phyloP scores from a whole-genome alignment of 495 filamentous ascomycete species.

The Podospora pseudopauciseta region DNA sequence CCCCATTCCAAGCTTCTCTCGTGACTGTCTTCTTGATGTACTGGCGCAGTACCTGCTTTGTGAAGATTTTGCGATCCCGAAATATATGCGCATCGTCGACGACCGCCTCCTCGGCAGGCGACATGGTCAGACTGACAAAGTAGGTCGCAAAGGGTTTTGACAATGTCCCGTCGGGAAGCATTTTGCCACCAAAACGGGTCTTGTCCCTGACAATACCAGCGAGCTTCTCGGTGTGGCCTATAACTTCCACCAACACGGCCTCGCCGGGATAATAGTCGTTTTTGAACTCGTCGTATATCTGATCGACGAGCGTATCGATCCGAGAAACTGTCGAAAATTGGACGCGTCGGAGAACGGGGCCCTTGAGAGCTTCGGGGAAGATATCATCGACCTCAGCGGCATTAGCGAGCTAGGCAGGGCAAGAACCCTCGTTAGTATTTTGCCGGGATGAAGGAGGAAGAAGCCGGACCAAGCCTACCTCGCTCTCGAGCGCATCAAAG shows the following conservation, averaged over 20 bases:
- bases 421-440: constrained; percentile 2
- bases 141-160: constrained; percentile 71
- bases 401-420: constrained; percentile 61
- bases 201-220: constrained; percentile 83
- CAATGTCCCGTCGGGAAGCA: constrained; percentile 60
- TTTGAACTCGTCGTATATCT: constrained; percentile 74
- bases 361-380: constrained; percentile 88
- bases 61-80: constrained; percentile 89
- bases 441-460: neutral
- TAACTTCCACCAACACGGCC: constrained; percentile 67
- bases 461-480: constrained; percentile 57
- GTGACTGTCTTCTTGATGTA: constrained; percentile 94
- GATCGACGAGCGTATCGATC: constrained; percentile 79
- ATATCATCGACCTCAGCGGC: constrained; percentile 84
- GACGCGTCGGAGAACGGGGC: constrained; percentile 81
- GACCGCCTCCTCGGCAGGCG: constrained; percentile 68
- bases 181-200: constrained; percentile 62
- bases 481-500: constrained; percentile 88
- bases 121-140: constrained; percentile 68
- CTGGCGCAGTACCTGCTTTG: constrained; percentile 86
- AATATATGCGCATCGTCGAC: constrained; percentile 78
- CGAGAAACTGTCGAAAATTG: constrained; percentile 89
- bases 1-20: constrained; percentile 87
- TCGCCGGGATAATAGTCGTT: constrained; percentile 93
- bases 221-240: constrained; percentile 61